Percentiles rank a stretch among this genome's conserved stretches.
Evolutionary conservation across 2,329 filamentous ascomycete genomes (phyloP).

Genomic region (Bipolaris zeicola): DNA sequence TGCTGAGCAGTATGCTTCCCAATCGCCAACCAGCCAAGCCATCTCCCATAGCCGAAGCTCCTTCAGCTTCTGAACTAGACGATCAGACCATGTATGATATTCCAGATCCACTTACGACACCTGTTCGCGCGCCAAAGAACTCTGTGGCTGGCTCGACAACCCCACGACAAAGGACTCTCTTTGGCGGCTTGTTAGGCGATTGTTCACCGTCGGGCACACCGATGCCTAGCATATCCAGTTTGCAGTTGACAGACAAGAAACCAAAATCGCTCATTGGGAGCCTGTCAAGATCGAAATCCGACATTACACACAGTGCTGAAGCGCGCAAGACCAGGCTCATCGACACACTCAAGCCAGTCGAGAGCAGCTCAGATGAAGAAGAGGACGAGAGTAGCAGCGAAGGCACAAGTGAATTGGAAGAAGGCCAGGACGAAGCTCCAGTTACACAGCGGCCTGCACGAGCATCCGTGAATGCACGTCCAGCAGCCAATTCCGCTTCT

Average conservation of each 20-base stretch:
- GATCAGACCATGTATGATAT: slow-evolving; percentile 48
- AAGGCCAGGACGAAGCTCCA: neutral
- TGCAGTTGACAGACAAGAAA: slow-evolving; percentile 38
- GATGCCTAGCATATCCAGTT: slow-evolving; percentile 39
- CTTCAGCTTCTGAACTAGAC: slow-evolving; percentile 25
- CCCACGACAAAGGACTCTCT: slow-evolving; percentile 44
- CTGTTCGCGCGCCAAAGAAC: slow-evolving; percentile 17
- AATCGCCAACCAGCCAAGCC: slow-evolving; percentile 22
- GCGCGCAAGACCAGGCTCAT: slow-evolving; percentile 39
- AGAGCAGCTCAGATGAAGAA: slow-evolving; percentile 31
- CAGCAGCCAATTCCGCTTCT: neutral
- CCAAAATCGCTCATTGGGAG: slow-evolving; percentile 26
- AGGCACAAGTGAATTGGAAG: slow-evolving; percentile 20
- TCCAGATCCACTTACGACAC: slow-evolving; percentile 29
- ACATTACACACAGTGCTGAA: slow-evolving; percentile 33
- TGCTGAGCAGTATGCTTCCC: slow-evolving; percentile 42
- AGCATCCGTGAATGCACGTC: neutral
- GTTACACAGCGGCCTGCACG: neutral
- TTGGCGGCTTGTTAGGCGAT: slow-evolving; percentile 42
- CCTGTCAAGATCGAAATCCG: slow-evolving; percentile 41
- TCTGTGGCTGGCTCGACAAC: slow-evolving; percentile 40
- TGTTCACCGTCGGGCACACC: slow-evolving; percentile 33
- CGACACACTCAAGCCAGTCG: slow-evolving; percentile 37
- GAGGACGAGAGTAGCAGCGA: slow-evolving; percentile 36
- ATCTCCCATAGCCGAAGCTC: slow-evolving; percentile 18